Evolutionary conservation across 768 basidiomycete genomes (phyloP), one percentile per base, ranked within the genome.

Genomic region (Calocera cornea): DNA sequence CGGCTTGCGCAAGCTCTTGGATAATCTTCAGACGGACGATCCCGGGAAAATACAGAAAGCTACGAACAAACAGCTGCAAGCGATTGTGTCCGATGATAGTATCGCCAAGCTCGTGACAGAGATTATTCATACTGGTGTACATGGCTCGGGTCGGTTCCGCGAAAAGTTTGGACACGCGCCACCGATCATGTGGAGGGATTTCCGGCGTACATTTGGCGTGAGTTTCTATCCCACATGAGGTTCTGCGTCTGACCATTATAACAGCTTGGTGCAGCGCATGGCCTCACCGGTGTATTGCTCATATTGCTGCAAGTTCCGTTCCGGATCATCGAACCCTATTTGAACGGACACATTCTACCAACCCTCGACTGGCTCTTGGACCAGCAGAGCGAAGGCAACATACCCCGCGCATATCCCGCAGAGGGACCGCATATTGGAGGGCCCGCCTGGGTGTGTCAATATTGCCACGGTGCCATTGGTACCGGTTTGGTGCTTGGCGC

Each of bases 151-250:
- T 29, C 54, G 54, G 27, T 60, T 60, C 31, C 54, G 54, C 54
- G 54, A 60, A 33, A 2, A 60, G 31, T 60, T 29, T 22, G 54
- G 31, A 16, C 54, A 60, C 31, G 54, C 54, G 27, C 54, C 54
- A 10, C 54, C 54, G 16, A 22, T 60, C 54, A 60, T 60, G 54
- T 60, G 54, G 54, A 27, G 54, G 31, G 54, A 60, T 60, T 60
- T 60, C 54, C 54, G 54, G 7, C 2, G 19, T 5, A 29, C 54
- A 27, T 60, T 29, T 60, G 24, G 14, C 7, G 54, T 60, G 31
- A 12, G 54, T 33, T 8, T 31, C 19, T 2, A 19, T 60, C 2
- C 11, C 22, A 11, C 27, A 19, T 47, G 19, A 8, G 19, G 44
- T 19, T 60, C 27, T 10, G 31, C 31, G 31, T 33, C 22, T 60